Percentiles rank a stretch among this genome's conserved stretches.
Conservation (phyloP, 2,329 filamentous ascomycete species). For the Sordariomycetes sp. region DNA sequence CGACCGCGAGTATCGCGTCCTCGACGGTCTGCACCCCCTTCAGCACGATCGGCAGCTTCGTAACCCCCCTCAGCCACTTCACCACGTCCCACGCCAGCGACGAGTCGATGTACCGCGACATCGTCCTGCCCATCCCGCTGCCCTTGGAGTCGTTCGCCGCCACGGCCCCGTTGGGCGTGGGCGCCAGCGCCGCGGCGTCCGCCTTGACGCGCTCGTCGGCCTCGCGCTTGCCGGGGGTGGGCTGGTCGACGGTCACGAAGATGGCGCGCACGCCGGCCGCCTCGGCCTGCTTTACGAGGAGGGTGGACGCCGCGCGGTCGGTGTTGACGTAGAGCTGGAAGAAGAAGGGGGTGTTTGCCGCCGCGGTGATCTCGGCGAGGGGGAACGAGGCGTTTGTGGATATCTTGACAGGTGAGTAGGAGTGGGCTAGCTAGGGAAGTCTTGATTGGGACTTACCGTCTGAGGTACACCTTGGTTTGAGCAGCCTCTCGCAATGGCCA, state of each 20-base stretch:
- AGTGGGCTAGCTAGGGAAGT: neutral
- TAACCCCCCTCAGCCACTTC: slow-evolving; percentile 35
- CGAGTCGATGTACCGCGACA: slow-evolving; percentile 7
- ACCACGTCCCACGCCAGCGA: slow-evolving; percentile 37
- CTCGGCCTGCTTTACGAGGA: neutral
- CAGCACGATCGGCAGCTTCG: slow-evolving; percentile 35
- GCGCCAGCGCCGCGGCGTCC: neutral
- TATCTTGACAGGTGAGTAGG: neutral
- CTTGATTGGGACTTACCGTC: neutral
- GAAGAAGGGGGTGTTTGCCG: slow-evolving; percentile 4
- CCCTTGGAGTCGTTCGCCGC: neutral
- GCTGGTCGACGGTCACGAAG: slow-evolving; percentile 8
- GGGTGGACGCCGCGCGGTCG: slow-evolving; percentile 4
- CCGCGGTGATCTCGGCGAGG: slow-evolving; percentile 4
- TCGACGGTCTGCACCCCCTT: slow-evolving; percentile 31
- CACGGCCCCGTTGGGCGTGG: neutral
- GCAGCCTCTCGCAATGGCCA: neutral
- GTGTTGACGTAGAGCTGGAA: slow-evolving; percentile 10
- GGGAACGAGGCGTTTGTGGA: slow-evolving; percentile 5
- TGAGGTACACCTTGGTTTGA: neutral
- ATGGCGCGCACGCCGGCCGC: slow-evolving; percentile 5
- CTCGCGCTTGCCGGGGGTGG: slow-evolving; percentile 8
- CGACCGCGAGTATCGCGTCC: slow-evolving; percentile 25
- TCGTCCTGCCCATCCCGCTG: slow-evolving; percentile 5
- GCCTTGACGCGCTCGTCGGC: slow-evolving; percentile 9